A percentile compares a stretch with the other conserved stretches of the same genome.
These are phyloP conservation scores for Trypanosoma cruzi DNA, from an alignment of 208 protist genomes.

Conservation along the genomic window DNA sequence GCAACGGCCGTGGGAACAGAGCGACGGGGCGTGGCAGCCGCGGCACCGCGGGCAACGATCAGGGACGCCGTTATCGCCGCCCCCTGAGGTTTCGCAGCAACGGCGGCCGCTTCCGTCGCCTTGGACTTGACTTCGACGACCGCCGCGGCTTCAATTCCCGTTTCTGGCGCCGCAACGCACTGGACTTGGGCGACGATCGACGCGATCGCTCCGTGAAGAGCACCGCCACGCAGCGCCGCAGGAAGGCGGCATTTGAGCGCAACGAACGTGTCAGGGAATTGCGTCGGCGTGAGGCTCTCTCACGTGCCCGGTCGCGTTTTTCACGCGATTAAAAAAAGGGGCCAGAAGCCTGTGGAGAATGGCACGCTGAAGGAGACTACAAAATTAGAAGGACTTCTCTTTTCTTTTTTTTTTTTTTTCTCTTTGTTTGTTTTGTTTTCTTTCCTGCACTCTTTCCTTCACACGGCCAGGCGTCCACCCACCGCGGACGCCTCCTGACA, in stretches of 20 bases:
- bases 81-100: slow-evolving; percentile 12
- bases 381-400: neutral
- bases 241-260: slow-evolving; percentile 49
- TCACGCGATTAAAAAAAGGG: slow-evolving; percentile 42
- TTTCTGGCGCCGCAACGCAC: slow-evolving; percentile 17
- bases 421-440: neutral
- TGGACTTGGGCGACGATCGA: slow-evolving; percentile 29
- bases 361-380: neutral
- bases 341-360: neutral
- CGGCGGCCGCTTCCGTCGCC: slow-evolving; percentile 13
- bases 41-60: neutral
- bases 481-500: no score
- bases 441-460: no score
- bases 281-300: slow-evolving; percentile 51
- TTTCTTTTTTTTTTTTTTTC: neutral
- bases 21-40: no score
- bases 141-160: neutral
- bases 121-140: neutral
- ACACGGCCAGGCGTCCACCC: no score
- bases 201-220: slow-evolving; percentile 58
- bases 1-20: slow-evolving; percentile 4
- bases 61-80: neutral
- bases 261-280: slow-evolving; percentile 59
- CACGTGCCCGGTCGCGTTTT: slow-evolving; percentile 66
- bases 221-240: slow-evolving; percentile 26